A percentile compares a stretch with the other conserved stretches of the same genome.
These are phyloP conservation scores for Aspergillus jensenii DNA, from an alignment of 2,329 filamentous ascomycete genomes.

Conservation along the genomic window DNA sequence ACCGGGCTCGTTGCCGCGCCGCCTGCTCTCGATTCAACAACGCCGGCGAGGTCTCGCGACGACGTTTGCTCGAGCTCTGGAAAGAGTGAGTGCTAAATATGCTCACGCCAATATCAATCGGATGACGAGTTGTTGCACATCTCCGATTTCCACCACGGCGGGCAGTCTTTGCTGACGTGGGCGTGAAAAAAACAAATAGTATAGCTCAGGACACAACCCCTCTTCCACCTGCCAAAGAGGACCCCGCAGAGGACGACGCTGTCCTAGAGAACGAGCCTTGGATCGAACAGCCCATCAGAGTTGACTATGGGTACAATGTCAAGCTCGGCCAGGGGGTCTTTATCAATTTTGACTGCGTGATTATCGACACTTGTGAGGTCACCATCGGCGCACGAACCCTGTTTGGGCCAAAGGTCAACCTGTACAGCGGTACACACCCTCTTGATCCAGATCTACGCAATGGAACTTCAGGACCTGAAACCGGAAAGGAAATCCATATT, in stretches of 20 bases:
- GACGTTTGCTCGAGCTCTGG: constrained; percentile 66
- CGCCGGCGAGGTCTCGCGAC: constrained; percentile 59
- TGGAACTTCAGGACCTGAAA: constrained; percentile 72
- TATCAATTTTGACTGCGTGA: constrained; percentile 72
- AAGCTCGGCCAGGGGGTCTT: constrained; percentile 69
- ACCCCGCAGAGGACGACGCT: constrained; percentile 63
- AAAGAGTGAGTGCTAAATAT: constrained; percentile 59
- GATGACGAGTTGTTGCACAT: neutral
- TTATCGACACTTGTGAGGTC: constrained; percentile 74
- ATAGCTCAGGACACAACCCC: constrained; percentile 62
- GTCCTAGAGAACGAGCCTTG: constrained; percentile 66
- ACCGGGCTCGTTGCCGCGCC: constrained; percentile 60
- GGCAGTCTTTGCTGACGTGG: neutral
- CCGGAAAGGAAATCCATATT: constrained; percentile 70
- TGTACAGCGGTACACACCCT: constrained; percentile 76
- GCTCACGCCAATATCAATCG: no score
- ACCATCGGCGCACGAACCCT: constrained; percentile 75
- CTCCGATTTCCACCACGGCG: neutral
- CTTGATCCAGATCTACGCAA: constrained; percentile 72
- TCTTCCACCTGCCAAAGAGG: constrained; percentile 59
- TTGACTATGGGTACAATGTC: constrained; percentile 79
- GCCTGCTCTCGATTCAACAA: constrained; percentile 66
- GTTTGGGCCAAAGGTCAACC: constrained; percentile 73
- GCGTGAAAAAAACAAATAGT: constrained; percentile 42
- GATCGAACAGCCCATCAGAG: constrained; percentile 67